Conservation (phyloP, 2,329 filamentous ascomycete genomes). For the Magnaporthiopsis poae region DNA sequence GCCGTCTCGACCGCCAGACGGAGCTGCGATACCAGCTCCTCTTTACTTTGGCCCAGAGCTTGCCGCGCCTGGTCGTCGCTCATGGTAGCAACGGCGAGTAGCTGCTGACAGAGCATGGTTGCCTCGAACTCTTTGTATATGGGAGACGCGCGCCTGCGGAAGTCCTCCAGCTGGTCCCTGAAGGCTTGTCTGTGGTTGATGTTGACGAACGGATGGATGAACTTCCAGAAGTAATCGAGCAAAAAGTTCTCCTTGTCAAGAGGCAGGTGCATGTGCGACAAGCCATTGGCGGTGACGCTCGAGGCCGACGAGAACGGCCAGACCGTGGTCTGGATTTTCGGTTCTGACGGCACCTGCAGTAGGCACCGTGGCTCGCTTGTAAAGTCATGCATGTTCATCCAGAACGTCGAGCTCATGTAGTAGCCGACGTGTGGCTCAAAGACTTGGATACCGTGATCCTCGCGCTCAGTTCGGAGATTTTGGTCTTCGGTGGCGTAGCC, state of each 20-base stretch:
- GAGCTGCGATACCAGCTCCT: not conserved
- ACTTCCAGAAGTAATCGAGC: not conserved
- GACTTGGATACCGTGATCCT: not conserved
- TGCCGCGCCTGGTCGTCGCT: not conserved
- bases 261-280: constrained; percentile 1
- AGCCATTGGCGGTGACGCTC: not conserved
- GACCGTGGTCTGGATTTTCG: not conserved
- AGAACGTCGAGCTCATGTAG: constrained; percentile 3
- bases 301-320: not conserved
- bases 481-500: not conserved
- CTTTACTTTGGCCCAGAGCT: not conserved
- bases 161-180: not conserved
- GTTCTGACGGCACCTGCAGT: not conserved
- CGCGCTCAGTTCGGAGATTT: not conserved
- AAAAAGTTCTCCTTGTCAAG: not conserved
- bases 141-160: not conserved
- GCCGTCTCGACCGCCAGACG: not conserved
- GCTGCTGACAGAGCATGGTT: not conserved
- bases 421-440: constrained; percentile 1
- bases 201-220: not conserved
- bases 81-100: constrained; percentile 1
- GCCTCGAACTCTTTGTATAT: not conserved
- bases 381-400: constrained; percentile 6
- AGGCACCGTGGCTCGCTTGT: constrained; percentile 1
- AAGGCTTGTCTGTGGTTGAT: not conserved